Percentiles rank a stretch among this genome's conserved stretches.
phyloP scores from a whole-genome alignment of 495 filamentous ascomycete species.

The Parathielavia appendiculata region DNA sequence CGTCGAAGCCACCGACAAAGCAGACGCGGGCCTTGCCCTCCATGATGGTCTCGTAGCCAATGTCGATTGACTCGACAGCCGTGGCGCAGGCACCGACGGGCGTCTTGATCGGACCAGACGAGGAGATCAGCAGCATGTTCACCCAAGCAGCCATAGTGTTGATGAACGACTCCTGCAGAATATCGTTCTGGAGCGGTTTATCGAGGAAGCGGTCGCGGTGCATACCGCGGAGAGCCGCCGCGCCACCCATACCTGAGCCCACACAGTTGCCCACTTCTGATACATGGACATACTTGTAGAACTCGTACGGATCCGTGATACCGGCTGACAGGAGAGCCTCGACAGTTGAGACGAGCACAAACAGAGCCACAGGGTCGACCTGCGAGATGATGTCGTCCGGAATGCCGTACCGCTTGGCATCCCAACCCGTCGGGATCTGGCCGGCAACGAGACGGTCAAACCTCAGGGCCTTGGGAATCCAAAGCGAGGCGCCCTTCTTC shows the following conservation, averaged over 20 bases:
- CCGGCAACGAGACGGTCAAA: constrained; percentile 97
- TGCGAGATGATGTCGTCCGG: constrained; percentile 97
- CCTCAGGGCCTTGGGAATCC: constrained; percentile 92
- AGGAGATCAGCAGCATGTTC: constrained; percentile 96
- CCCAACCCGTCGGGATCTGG: constrained; percentile 95
- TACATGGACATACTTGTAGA: constrained; percentile 98
- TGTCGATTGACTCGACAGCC: constrained; percentile 93
- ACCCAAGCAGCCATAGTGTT: constrained; percentile 99
- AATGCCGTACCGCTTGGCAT: constrained; percentile 89
- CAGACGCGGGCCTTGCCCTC: constrained; percentile 96
- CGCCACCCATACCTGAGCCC: constrained; percentile 95
- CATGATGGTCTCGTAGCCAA: constrained; percentile 94
- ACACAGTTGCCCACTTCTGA: constrained; percentile 98
- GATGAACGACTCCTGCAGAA: constrained; percentile 98
- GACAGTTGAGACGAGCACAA: constrained; percentile 85
- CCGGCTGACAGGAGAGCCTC: constrained; percentile 86
- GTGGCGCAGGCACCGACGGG: constrained; percentile 97
- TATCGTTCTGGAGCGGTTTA: constrained; percentile 98
- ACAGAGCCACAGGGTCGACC: constrained; percentile 93
- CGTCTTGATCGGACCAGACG: constrained; percentile 97
- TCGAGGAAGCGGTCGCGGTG: constrained; percentile 97
- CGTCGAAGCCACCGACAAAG: constrained; percentile 97
- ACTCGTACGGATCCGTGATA: constrained; percentile 99
- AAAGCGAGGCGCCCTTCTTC: constrained; percentile 87
- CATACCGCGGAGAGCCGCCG: constrained; percentile 88